Percentiles rank a stretch among this genome's conserved stretches.
These are phyloP conservation scores for Porphyrellus cyaneotinctus DNA, from an alignment of 768 basidiomycete genomes.

Conservation along the genomic window DNA sequence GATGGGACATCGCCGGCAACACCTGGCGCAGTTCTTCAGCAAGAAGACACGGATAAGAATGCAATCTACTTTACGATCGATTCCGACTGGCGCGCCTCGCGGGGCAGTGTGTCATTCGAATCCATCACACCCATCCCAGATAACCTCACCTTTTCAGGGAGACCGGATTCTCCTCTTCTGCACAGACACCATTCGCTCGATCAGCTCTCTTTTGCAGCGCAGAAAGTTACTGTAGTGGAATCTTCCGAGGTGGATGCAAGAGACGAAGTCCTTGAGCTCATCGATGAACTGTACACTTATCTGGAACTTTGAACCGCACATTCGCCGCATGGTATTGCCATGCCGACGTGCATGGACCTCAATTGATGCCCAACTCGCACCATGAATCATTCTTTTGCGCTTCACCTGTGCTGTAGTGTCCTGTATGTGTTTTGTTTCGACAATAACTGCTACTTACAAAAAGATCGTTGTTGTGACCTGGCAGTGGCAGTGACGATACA, in stretches of 20 bases:
- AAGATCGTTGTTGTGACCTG: neutral
- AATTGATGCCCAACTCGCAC: neutral
- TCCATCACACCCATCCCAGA: conserved; percentile 25
- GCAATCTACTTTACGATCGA: conserved; percentile 31
- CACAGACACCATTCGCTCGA: conserved; percentile 21
- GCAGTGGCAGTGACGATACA: conserved; percentile 6
- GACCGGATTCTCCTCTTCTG: conserved; percentile 23
- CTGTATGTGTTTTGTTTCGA: neutral
- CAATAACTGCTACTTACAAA: conserved; percentile 1
- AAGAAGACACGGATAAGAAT: conserved; percentile 15
- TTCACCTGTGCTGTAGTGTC: neutral
- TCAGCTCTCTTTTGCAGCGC: conserved; percentile 10
- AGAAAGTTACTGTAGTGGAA: neutral
- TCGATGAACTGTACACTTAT: conserved; percentile 25
- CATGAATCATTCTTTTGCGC: neutral
- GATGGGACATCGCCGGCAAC: neutral
- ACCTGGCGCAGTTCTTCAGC: neutral
- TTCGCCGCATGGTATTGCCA: neutral
- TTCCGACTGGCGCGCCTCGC: conserved; percentile 19
- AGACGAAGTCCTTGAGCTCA: conserved; percentile 5
- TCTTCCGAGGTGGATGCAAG: neutral
- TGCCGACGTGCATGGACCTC: neutral
- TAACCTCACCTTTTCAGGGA: conserved; percentile 3
- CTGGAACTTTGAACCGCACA: conserved; percentile 13
- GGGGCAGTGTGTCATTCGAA: conserved; percentile 18